Percentiles rank a stretch among this genome's conserved stretches.
These are phyloP conservation scores for Suillus subluteus DNA, from an alignment of 768 basidiomycete species.

Conservation along the genomic window DNA sequence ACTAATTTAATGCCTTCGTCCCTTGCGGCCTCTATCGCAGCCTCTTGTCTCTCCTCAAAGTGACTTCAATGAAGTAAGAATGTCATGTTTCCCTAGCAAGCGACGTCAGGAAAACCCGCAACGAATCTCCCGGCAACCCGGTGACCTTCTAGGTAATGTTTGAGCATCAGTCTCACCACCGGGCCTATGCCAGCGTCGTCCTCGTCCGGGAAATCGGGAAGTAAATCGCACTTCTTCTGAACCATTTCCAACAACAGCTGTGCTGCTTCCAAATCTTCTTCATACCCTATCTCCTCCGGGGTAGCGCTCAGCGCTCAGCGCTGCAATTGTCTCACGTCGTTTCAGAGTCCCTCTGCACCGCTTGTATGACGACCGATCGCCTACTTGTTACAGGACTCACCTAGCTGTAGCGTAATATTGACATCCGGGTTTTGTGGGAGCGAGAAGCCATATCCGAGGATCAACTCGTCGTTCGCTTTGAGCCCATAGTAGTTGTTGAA, in stretches of 20 bases:
- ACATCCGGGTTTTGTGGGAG: conserved; percentile 82
- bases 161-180: conserved; percentile 67
- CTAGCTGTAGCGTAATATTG: conserved; percentile 79
- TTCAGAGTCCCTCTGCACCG: conserved; percentile 65
- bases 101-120: background rate
- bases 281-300: conserved; percentile 42
- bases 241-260: conserved; percentile 72
- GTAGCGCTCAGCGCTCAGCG: conserved; percentile 4
- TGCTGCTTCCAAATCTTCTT: conserved; percentile 64
- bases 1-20: conserved; percentile 58
- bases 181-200: conserved; percentile 42
- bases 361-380: conserved; percentile 61
- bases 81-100: conserved; percentile 58
- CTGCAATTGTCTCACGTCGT: conserved; percentile 46
- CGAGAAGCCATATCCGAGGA: conserved; percentile 92
- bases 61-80: conserved; percentile 59
- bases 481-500: conserved; percentile 95
- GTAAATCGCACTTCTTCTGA: conserved; percentile 45
- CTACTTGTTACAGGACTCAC: conserved; percentile 56
- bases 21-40: conserved; percentile 51
- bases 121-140: conserved; percentile 12
- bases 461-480: conserved; percentile 87
- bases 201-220: conserved; percentile 43
- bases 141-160: conserved; percentile 67
- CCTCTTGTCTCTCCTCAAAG: conserved; percentile 48